These are phyloP conservation scores for Monosporozyma solicola DNA, from an alignment of 805 yeast genomes.

Conservation along the genomic window DNA sequence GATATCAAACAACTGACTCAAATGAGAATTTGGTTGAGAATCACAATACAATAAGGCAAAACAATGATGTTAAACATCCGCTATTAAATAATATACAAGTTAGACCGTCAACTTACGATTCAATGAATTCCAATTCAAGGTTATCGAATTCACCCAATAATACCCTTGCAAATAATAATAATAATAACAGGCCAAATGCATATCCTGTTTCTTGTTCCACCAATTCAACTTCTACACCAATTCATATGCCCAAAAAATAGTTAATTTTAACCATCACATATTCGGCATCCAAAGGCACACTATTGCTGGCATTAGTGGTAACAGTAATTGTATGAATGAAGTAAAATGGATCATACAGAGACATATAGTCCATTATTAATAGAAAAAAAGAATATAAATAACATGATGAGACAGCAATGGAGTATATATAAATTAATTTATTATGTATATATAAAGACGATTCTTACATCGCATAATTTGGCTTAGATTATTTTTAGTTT, in stretches of 20 bases:
- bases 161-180: background rate
- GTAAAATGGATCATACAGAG: background rate
- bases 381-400: background rate
- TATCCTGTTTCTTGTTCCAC: conserved; percentile 4
- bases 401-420: background rate
- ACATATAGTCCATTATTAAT: background rate
- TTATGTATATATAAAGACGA: background rate
- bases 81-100: conserved; percentile 1
- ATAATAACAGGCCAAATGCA: background rate
- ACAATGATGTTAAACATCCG: conserved; percentile 2
- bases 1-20: background rate
- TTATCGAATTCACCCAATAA: background rate
- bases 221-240: conserved; percentile 10
- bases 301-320: background rate
- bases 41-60: background rate
- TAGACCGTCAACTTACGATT: background rate
- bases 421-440: background rate
- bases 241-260: conserved; percentile 7
- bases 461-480: background rate
- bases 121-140: background rate
- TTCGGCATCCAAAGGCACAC: background rate
- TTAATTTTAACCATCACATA: background rate
- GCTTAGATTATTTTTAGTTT: background rate
- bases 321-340: background rate
- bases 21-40: background rate